A percentile compares a stretch with the other conserved stretches of the same genome.
These are phyloP conservation scores for Chimonanthus praecox DNA, from an alignment of 164 flowering plant genomes.

Conservation along the genomic window DNA sequence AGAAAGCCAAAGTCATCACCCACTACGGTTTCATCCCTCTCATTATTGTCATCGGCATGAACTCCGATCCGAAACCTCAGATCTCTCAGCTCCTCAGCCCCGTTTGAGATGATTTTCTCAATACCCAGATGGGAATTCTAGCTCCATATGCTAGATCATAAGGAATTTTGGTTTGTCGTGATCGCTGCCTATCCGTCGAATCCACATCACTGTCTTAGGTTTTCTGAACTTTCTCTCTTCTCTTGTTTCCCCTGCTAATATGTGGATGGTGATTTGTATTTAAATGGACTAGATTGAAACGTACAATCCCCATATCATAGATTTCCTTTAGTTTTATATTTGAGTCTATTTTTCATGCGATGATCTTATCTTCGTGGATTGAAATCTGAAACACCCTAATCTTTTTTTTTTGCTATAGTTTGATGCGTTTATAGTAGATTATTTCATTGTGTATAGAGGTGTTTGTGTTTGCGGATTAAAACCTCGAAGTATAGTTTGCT, in stretches of 20 bases:
- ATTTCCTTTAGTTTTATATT: neutral
- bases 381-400: constrained; percentile 1
- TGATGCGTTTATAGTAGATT: neutral
- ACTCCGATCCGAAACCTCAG: constrained; percentile 74
- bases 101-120: constrained; percentile 28
- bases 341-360: neutral
- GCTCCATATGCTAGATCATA: neutral
- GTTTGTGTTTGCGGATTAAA: neutral
- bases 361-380: neutral
- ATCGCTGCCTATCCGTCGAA: neutral
- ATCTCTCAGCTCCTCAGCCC: constrained; percentile 58
- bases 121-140: constrained; percentile 1
- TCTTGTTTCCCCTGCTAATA: neutral
- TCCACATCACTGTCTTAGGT: neutral
- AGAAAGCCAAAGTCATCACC: constrained; percentile 70
- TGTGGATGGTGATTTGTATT: neutral
- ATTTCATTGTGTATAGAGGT: neutral
- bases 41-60: constrained; percentile 78
- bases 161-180: neutral
- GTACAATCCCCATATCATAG: neutral
- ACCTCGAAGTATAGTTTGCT: neutral
- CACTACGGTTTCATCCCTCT: constrained; percentile 86
- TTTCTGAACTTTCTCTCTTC: neutral
- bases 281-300: neutral
- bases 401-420: neutral